These are phyloP conservation scores for Prunus mume DNA, from an alignment of 306 rosid genomes.

Conservation along the genomic window DNA sequence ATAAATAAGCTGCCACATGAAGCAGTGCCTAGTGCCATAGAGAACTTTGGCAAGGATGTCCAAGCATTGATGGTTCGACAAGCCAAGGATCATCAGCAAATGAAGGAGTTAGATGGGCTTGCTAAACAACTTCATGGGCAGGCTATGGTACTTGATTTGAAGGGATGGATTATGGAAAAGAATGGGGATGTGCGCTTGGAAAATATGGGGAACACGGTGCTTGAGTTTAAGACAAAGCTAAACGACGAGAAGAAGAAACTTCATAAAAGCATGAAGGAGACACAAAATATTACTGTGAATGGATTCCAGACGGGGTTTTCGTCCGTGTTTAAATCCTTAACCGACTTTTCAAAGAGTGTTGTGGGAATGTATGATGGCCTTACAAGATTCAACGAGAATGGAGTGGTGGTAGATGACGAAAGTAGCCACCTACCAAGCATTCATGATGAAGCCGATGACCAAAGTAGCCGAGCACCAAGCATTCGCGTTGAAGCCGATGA, in stretches of 20 bases:
- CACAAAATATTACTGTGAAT: no score
- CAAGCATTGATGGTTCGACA: conserved; percentile 53
- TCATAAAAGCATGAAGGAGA: no score
- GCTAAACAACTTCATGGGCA: conserved; percentile 20
- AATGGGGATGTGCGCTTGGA: not conserved
- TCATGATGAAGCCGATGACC: no score
- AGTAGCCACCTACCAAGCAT: not conserved
- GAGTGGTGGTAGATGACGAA: not conserved
- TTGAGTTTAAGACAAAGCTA: no score
- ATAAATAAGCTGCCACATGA: conserved; percentile 49
- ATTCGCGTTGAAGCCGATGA: no score
- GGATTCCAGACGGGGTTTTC: no score
- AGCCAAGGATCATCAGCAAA: conserved; percentile 64
- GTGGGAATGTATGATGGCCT: no score
- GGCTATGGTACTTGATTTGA: rapidly evolving
- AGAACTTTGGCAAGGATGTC: conserved; percentile 46
- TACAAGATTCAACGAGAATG: no score
- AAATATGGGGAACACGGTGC: no score
- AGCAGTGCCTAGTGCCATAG: conserved; percentile 47
- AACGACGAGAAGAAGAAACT: conserved; percentile 35
- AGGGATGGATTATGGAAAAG: not conserved
- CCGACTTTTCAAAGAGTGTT: no score
- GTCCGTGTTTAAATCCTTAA: no score
- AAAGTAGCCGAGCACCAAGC: no score
- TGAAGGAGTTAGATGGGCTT: conserved; percentile 51